phyloP scores from a whole-genome alignment of 129 eudicot genomes.

The Rutidosis leptorrhynchoides region DNA sequence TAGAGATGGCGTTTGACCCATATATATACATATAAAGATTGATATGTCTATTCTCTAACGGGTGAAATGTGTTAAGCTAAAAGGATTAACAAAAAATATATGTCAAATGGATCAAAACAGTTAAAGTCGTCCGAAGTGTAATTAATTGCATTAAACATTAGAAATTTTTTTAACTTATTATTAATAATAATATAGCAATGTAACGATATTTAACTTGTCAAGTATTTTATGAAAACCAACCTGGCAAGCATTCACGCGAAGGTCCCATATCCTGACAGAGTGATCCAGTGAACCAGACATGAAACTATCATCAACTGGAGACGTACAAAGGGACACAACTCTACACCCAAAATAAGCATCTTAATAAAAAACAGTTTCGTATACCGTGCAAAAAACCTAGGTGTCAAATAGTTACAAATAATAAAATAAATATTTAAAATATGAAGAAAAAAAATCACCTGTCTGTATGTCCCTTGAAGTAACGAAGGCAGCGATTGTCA shows the following conservation, averaged over 20 bases:
- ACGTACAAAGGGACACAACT: slow-evolving; percentile 93
- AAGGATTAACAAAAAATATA: neutral
- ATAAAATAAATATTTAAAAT: too few relatives aligned
- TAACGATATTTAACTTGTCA: neutral
- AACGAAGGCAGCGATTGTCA: slow-evolving; percentile 91
- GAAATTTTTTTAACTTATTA: neutral
- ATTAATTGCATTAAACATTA: neutral
- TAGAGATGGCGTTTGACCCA: neutral
- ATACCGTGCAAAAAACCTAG: too few relatives aligned
- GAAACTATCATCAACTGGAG: slow-evolving; percentile 94
- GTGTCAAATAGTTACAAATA: too few relatives aligned
- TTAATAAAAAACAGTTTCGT: too few relatives aligned
- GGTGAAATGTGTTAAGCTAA: neutral
- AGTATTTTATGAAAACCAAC: slow-evolving; percentile 35
- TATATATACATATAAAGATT: neutral
- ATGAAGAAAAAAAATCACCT: slow-evolving; percentile 57
- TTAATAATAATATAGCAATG: too few relatives aligned
- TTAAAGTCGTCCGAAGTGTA: neutral
- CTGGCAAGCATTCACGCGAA: slow-evolving; percentile 98
- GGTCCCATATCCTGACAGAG: slow-evolving; percentile 95
- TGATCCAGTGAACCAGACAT: slow-evolving; percentile 98
- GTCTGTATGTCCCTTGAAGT: slow-evolving; percentile 88
- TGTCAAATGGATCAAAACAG: neutral
- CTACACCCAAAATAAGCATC: slow-evolving; percentile 43
- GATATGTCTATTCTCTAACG: neutral